Evolutionary conservation across 164 flowering plant genomes (phyloP).

Genomic region (Magnolia sinica): DNA sequence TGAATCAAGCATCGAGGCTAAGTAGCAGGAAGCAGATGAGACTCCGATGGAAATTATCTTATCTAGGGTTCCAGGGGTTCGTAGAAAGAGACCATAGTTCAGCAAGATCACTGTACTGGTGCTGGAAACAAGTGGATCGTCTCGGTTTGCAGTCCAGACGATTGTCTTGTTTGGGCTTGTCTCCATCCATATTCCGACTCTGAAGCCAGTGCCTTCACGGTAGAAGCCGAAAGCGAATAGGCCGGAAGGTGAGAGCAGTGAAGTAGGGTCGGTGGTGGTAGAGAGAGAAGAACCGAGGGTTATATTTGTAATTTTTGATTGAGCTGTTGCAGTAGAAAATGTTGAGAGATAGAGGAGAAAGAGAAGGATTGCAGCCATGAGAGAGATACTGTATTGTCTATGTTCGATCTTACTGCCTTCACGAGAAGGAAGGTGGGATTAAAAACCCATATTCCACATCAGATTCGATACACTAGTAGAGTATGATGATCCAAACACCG

Average conservation of each 20-base stretch:
- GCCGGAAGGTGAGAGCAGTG: background rate
- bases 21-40: background rate
- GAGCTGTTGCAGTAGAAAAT: background rate
- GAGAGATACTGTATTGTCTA: background rate
- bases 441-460: too few species aligned
- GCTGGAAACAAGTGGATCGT: background rate
- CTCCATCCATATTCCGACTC: conserved; percentile 6
- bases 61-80: background rate
- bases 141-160: conserved; percentile 12
- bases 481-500: too few species aligned
- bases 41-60: background rate
- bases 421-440: background rate
- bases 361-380: background rate
- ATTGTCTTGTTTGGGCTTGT: background rate
- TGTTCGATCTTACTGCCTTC: background rate
- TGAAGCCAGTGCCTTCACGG: background rate
- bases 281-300: background rate
- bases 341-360: background rate
- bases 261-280: background rate
- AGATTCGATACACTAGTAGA: too few species aligned
- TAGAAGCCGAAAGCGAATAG: background rate
- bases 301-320: background rate
- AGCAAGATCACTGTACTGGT: background rate
- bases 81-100: background rate
- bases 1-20: conserved; percentile 36